These are phyloP conservation scores for Trametes elegans DNA, from an alignment of 768 basidiomycete genomes.

Conservation along the genomic window DNA sequence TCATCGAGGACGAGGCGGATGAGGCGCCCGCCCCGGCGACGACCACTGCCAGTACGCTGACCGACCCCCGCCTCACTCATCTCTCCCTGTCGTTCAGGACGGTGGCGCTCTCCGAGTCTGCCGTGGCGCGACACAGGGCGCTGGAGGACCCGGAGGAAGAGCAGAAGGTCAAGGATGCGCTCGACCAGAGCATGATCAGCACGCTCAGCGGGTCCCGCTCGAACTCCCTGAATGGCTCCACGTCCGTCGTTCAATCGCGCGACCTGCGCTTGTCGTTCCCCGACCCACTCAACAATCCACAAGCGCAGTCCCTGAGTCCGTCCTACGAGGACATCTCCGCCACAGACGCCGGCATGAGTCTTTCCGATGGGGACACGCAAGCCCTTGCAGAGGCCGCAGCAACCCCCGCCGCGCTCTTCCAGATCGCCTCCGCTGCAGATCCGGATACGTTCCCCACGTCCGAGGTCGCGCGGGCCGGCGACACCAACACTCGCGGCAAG, in stretches of 20 bases:
- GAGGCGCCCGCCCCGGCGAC: conserved; percentile 32
- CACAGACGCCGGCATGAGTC: conserved; percentile 32
- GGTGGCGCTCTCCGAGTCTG: conserved; percentile 16
- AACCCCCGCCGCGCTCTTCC: conserved; percentile 1
- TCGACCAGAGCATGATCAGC: conserved; percentile 82
- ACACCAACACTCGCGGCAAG: conserved; percentile 26
- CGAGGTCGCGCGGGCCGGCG: conserved; percentile 32
- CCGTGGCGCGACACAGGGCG: conserved; percentile 16
- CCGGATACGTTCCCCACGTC: conserved; percentile 33
- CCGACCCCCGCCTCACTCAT: conserved; percentile 12
- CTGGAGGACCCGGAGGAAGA: conserved; percentile 57
- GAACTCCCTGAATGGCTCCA: conserved; percentile 48
- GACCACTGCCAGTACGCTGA: neutral
- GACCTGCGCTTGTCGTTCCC: conserved; percentile 82
- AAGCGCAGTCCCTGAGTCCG: conserved; percentile 52
- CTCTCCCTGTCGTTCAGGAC: conserved; percentile 23
- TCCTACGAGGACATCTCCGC: conserved; percentile 54
- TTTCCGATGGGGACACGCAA: conserved; percentile 20
- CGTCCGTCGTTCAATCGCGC: conserved; percentile 57
- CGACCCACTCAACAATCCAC: conserved; percentile 68
- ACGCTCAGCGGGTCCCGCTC: conserved; percentile 71
- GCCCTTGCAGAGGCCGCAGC: conserved; percentile 3
- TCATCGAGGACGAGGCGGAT: conserved; percentile 61
- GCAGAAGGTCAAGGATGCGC: conserved; percentile 64
- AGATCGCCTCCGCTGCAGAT: conserved; percentile 31